Evolutionary conservation across 1,139 yeast genomes (phyloP).

Genomic region (Sugiyamaella sp.): DNA sequence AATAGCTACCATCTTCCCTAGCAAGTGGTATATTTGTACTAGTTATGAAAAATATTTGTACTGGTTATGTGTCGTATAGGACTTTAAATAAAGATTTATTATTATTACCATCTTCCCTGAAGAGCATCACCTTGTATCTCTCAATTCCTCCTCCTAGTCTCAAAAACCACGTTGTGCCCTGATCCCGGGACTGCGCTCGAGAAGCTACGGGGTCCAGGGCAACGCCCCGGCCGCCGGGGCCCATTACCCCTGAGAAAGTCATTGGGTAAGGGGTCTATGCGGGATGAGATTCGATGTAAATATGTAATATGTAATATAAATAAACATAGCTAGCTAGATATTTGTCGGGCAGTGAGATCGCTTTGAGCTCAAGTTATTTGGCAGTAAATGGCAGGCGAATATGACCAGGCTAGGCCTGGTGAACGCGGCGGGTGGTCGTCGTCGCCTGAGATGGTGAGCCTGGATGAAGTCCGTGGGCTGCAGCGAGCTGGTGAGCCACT

Average conservation of each 20-base stretch:
- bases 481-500: conserved; percentile 6
- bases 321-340: not conserved
- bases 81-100: no score
- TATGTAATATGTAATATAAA: conserved; percentile 3
- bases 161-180: no score
- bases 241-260: not conserved
- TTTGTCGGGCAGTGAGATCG: not conserved
- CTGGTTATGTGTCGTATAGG: no score
- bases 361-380: not conserved
- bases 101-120: no score
- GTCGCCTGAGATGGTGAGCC: conserved; percentile 15
- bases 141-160: not conserved
- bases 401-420: not conserved
- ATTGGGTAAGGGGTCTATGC: not conserved
- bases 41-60: no score
- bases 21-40: no score
- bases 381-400: not conserved
- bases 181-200: not conserved
- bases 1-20: no score
- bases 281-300: not conserved
- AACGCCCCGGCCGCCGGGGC: conserved; percentile 2
- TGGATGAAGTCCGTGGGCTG: conserved; percentile 10
- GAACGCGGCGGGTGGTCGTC: conserved; percentile 11
- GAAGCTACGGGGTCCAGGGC: not conserved
- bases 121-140: not conserved